Base-by-base conservation (phyloP, 495 filamentous ascomycete genomes). In the Emericellopsis terricola region DNA sequence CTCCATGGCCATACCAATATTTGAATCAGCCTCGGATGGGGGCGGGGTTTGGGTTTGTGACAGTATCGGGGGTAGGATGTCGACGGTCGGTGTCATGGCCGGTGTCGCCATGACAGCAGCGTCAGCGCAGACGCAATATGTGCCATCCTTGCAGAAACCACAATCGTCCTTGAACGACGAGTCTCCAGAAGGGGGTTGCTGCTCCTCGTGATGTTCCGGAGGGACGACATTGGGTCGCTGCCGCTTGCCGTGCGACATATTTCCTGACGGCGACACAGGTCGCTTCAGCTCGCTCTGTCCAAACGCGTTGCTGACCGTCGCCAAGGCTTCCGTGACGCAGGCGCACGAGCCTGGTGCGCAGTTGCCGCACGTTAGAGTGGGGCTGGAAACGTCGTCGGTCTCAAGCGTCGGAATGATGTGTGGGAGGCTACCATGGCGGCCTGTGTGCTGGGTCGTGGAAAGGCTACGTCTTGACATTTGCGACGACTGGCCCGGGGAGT, bases 111-210 rank as follows among this genome's bases (percentile, higher is more conserved):
- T 37, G 23, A n/a, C n/a, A 23, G 24, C 34, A 8, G 34, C 21
- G 16, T 87, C 81, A 18, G 76, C 80, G 49, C 83, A 92, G 37
- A 86, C 70, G 47, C 83, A 92, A 43, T 80, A 78, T 1, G 76
- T 83, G 11, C 80, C 81, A 34, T 86, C 79, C 42, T 73, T 66
- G 51, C 83, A 92, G 58, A 91, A 91, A n/a, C 83, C 83, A 45
- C 83, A 92, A 8, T 74, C 68, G 32, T 89, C 82, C 29, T 49
- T 44, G 4, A 45, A 45, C 26, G 54, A 48, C 11, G 56, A n/a
- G 21, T 35, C 33, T 26, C 20, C 18, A 14, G 33, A 35, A 5
- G 33, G 33, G 9, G 17, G 33, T 14, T 35, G 33, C 2, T 31
- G 9, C 49, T 39, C 4, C 34, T 18, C 37, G 57, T 43, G 21